Evolutionary conservation across 2,329 filamentous ascomycete genomes (phyloP), one percentile per base, ranked within the genome.

Genomic region (Orbilia brochopaga): DNA sequence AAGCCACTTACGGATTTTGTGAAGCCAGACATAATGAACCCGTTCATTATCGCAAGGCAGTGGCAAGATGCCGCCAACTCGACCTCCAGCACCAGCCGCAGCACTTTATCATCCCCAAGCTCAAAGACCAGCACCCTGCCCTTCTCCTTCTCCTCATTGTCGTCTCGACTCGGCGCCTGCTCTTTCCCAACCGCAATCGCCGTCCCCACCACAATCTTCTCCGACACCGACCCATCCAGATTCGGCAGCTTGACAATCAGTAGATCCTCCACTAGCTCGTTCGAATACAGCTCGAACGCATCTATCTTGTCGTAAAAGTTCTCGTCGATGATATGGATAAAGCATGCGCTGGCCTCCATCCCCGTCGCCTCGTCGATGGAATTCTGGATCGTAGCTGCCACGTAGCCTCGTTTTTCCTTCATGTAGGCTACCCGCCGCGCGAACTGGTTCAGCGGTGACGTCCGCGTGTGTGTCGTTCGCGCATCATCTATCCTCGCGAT

Each of bases 131-230:
- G 78, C 13, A 99, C 90, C 11, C 93, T 87, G 0, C 94, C 94
- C 40, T 86, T 83, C n/a, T 83, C 82, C 13, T 83, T 81, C 10
- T 84, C 83, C 17, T 83, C 80, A 8, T 85, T 82, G 51, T 90
- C 87, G 6, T 83, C 82, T 48, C 93, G n/a, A n/a, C n/a, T n/a
- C n/a, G n/a, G n/a, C n/a, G n/a, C n/a, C n/a, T n/a, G n/a, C n/a
- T n/a, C n/a, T n/a, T n/a, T n/a, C n/a, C n/a, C n/a, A n/a, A n/a
- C n/a, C n/a, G n/a, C 78, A 76, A 89, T 92, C 62, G 90, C 90
- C 0, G 94, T 97, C 5, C 94, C 94, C 5, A 97, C 86, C n/a
- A 97, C 82, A 77, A 97, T 97, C 46, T 92, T 84, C 78, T 97
- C 92, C 0, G 84, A 75, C 82, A 77, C 77, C 13, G 82, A 81